Evolutionary conservation across 2,329 filamentous ascomycete genomes (phyloP), one percentile per base, ranked within the genome.

Genomic region (Metarhizium rileyi): DNA sequence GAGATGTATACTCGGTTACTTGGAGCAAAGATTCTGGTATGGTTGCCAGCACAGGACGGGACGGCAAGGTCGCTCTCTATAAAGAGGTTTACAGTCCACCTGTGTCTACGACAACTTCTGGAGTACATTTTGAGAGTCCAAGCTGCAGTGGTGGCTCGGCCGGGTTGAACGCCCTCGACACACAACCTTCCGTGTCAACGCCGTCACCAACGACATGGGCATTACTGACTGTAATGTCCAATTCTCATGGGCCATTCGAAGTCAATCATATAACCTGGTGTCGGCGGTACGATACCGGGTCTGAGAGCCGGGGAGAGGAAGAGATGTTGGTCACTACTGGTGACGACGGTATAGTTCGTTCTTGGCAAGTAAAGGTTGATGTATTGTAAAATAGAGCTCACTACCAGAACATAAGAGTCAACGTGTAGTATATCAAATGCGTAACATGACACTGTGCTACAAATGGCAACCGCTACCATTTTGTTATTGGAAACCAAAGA

Each of bases 231-330:
- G 77, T 78, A n/a, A 63, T 86, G 1, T 75, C 84, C 44, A 84
- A 83, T 30, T 87, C 84, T 2, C 93, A 98, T 64, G 90, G 89
- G 1, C 87, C 94, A 2, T 96, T 91, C 62, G 93, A 98, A 68
- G 77, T 97, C 55, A 98, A 98, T 61, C 90, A 96, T 66, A 78
- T 93, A 45, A 82, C 80, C 2, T 98, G 93, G 93, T 90, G 89
- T 56, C 80, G 77, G 58, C 76, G 90, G 50, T 86, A 81, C 50
- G 90, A 95, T 63, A 74, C 75, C 46, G 83, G 71, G 1, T 67
- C 68, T 1, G 75, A 75, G 62, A 73, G 69, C 54, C 74, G 66
- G 48, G 73, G 75, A 3, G 65, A 72, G 23, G 88, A 95, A 59
- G 91, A 97, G 69, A 85, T 96, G 64, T 73, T 98, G 44, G 73